Base-by-base conservation (phyloP, 2,329 filamentous ascomycete species). In the Diaporthe caulivora region DNA sequence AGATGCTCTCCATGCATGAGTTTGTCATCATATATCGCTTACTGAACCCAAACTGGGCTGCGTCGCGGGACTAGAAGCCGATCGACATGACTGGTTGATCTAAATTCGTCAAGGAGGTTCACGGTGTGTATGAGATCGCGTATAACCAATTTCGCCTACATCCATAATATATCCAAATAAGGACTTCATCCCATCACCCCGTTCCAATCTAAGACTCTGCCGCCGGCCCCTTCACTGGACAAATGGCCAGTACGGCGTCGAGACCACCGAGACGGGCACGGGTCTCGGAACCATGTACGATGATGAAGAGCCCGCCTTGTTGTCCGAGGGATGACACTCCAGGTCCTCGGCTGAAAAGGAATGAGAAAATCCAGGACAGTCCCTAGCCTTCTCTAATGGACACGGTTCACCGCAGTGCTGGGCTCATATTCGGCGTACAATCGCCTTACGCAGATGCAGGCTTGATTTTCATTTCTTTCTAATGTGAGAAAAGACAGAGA, bases 11-110 rank as follows among this genome's bases (percentile, higher is more conserved):
- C 9, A 76, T 75, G 26, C 71, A 76, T 21, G 83, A 84, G 73
- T 83, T 83, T 72, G 81, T 82, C 24, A 77, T 75, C 53, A 58
- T 81, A n/a, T 54, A 78, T 8, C 76, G 73, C 26, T 31, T 75
- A 21, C 74, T 83, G 18, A 76, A 76, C 31, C 69, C 76, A 26
- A 37, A 73, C 17, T 75, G 71, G 73, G 34, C 34, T n/a, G 1
- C 15, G 8, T 31, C 21, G 49, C 26, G 7, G 55, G 47, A 26
- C 24, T 62, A 54, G 34, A 53, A 26, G 18, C 34, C 17, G 47
- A 17, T 21, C 2, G 26, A 44, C 18, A n/a, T 21, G 3, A 8
- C 6, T 53, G 44, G n/a, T n/a, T 53, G 9, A 29, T 40, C 2
- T 10, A 10, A 67, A 29, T 11, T 37, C n/a, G 15, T 67, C n/a